phyloP scores from a whole-genome alignment of 2,329 filamentous ascomycete genomes.

The Bimuria novae-zelandiae region DNA sequence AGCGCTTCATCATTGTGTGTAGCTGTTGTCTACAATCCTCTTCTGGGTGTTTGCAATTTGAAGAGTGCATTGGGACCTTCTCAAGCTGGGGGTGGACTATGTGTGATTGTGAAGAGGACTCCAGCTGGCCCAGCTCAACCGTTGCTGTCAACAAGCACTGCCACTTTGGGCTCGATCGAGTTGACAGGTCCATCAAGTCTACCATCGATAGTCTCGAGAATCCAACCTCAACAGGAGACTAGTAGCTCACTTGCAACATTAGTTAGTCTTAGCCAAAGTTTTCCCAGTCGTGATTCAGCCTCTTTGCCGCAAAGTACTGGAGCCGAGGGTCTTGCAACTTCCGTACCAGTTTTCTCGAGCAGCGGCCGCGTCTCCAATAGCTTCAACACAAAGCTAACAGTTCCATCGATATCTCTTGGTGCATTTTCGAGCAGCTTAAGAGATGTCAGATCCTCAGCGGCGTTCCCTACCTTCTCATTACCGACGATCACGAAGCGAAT shows the following conservation, averaged over 20 bases:
- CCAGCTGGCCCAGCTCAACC: not conserved
- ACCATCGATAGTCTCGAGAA: not conserved
- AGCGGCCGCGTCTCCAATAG: not conserved
- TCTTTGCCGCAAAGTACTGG: not conserved
- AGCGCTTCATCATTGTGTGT: not conserved
- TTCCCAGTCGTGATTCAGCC: not conserved
- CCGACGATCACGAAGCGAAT: not conserved
- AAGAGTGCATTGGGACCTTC: conserved; percentile 4
- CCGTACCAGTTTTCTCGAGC: not conserved
- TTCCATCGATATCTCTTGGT: not conserved
- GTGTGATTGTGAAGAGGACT: conserved; percentile 4
- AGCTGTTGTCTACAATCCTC: conserved; percentile 6
- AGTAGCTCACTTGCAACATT: not conserved
- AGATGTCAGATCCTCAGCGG: not conserved
- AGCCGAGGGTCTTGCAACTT: not conserved
- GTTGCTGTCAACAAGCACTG: not conserved
- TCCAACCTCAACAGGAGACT: not conserved
- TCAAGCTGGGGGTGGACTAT: not conserved
- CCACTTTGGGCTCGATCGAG: not conserved
- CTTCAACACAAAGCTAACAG: not conserved
- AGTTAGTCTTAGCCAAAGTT: too few species aligned
- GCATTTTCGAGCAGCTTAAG: not conserved
- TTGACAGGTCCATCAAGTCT: not conserved
- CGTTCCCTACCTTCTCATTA: not conserved
- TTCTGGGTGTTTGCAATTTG: not conserved